phyloP scores from a whole-genome alignment of 768 basidiomycete species.

The Lentinus brumalis region DNA sequence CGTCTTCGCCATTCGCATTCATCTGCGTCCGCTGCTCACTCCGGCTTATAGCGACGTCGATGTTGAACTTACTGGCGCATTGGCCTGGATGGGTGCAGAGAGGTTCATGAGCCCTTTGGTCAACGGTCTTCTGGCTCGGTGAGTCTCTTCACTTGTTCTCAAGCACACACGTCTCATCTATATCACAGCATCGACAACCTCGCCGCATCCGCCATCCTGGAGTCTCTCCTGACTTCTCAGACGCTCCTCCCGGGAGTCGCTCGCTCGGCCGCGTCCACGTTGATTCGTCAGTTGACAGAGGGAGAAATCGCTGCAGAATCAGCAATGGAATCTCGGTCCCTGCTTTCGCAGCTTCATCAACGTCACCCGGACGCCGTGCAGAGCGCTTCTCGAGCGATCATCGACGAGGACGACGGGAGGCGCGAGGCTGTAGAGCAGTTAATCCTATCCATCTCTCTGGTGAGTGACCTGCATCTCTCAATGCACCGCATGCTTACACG shows the following conservation, averaged over 20 bases:
- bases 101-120: conserved; percentile 60
- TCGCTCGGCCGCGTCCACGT: conserved; percentile 11
- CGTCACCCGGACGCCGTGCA: conserved; percentile 58
- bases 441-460: conserved; percentile 59
- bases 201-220: conserved; percentile 30
- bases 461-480: conserved; percentile 31
- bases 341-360: conserved; percentile 66
- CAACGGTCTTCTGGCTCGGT: conserved; percentile 41
- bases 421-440: conserved; percentile 54
- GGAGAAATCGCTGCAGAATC: neutral
- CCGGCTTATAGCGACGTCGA: conserved; percentile 43
- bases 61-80: conserved; percentile 46
- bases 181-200: conserved; percentile 35
- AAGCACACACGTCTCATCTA: neutral
- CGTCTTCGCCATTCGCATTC: conserved; percentile 28
- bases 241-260: conserved; percentile 26
- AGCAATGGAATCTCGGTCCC: conserved; percentile 10
- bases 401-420: conserved; percentile 31
- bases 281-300: conserved; percentile 20
- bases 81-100: conserved; percentile 54
- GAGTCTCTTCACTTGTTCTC: conserved; percentile 20
- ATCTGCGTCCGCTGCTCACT: neutral
- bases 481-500: neutral
- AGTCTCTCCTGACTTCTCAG: conserved; percentile 32
- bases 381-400: conserved; percentile 39